A percentile compares a stretch with the other conserved stretches of the same genome.
Evolutionary conservation across 257 asterid species (phyloP).

Genomic region (Plantago major): DNA sequence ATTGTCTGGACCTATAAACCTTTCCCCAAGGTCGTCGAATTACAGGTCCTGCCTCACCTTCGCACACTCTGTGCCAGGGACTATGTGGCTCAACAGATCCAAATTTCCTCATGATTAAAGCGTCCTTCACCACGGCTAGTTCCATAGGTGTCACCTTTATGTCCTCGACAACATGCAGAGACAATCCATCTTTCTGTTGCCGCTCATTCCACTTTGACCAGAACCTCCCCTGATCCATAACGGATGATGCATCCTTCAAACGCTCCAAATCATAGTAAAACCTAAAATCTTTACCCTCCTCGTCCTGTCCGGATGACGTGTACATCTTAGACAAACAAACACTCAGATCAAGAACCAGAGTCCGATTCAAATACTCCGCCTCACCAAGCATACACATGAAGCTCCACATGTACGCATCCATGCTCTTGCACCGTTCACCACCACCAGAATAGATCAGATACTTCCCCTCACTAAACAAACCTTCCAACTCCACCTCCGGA

Average conservation of each 20-base stretch:
- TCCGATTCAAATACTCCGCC: constrained; percentile 85
- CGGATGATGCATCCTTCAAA: constrained; percentile 61
- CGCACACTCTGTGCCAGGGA: constrained; percentile 79
- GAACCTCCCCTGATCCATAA: constrained; percentile 61
- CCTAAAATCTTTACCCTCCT: constrained; percentile 85
- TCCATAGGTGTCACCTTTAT: constrained; percentile 56
- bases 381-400: constrained; percentile 85
- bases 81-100: constrained; percentile 57
- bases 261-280: constrained; percentile 80
- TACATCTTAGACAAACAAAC: constrained; percentile 67
- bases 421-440: constrained; percentile 85
- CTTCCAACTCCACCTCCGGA: constrained; percentile 55
- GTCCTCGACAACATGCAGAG: not conserved
- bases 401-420: constrained; percentile 77
- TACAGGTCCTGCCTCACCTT: constrained; percentile 51
- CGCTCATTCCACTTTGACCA: constrained; percentile 59
- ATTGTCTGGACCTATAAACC: constrained; percentile 59
- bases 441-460: constrained; percentile 73
- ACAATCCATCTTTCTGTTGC: constrained; percentile 23
- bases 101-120: constrained; percentile 10
- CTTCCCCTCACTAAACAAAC: constrained; percentile 46
- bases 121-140: constrained; percentile 37
- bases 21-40: constrained; percentile 71
- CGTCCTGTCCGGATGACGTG: constrained; percentile 60
- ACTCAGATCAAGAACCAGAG: constrained; percentile 73